Conservation (phyloP, 768 basidiomycete genomes). For the Suillus lakei region DNA sequence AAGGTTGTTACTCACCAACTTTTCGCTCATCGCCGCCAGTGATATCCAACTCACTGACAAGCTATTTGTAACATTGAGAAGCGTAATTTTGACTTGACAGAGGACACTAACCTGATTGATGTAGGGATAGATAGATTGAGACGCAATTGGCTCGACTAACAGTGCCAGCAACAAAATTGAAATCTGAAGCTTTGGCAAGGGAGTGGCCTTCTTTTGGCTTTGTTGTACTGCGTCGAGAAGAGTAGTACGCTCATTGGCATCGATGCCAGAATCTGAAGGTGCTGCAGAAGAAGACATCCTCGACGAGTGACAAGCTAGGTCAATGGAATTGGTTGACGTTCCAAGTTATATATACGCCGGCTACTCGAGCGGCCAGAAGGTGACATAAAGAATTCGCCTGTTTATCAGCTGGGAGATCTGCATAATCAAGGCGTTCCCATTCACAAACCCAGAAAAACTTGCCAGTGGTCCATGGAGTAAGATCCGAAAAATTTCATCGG, state of each 20-base stretch:
- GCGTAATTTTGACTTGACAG: neutral
- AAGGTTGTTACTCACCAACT: slow-evolving; percentile 43
- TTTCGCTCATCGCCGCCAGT: slow-evolving; percentile 29
- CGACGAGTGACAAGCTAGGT: neutral
- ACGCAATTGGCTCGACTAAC: slow-evolving; percentile 52
- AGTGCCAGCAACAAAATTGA: slow-evolving; percentile 46
- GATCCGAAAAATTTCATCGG: neutral
- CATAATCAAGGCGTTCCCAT: neutral
- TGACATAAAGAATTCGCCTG: neutral
- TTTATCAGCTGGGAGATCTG: neutral
- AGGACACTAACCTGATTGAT: slow-evolving; percentile 45
- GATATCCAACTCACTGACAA: slow-evolving; percentile 33
- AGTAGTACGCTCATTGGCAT: slow-evolving; percentile 30
- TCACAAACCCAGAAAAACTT: neutral
- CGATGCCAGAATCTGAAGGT: slow-evolving; percentile 13
- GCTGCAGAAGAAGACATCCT: slow-evolving; percentile 10
- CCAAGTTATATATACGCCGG: neutral
- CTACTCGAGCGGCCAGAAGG: neutral
- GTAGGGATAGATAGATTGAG: slow-evolving; percentile 53
- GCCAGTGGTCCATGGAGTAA: neutral
- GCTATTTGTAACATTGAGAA: slow-evolving; percentile 28
- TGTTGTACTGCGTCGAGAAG: slow-evolving; percentile 13
- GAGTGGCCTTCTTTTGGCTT: slow-evolving; percentile 37
- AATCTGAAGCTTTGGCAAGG: slow-evolving; percentile 51
- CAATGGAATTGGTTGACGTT: neutral